A percentile compares a stretch with the other conserved stretches of the same genome.
phyloP scores from a whole-genome alignment of 345 rosid species.

The Aurinia saxatilis region DNA sequence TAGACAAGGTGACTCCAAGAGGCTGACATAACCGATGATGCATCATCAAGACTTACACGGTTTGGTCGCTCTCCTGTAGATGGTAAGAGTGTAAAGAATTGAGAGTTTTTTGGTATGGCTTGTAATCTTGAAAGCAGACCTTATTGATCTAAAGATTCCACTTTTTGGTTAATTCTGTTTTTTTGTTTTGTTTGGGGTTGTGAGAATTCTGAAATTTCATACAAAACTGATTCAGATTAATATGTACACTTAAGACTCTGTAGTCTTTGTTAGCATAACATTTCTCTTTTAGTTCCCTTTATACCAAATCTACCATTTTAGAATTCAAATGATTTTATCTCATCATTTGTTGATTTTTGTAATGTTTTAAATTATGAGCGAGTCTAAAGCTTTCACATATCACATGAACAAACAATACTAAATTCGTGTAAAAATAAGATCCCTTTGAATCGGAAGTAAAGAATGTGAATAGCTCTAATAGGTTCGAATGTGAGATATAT shows the following conservation, averaged over 20 bases:
- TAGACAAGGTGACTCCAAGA: constrained; percentile 9
- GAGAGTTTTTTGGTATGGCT: constrained; percentile 11
- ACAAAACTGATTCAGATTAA: constrained; percentile 1
- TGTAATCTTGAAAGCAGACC: constrained; percentile 4
- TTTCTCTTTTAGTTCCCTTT: too few relatives aligned
- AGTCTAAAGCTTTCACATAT: too few relatives aligned
- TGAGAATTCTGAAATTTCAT: constrained; percentile 1
- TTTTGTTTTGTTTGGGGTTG: not conserved
- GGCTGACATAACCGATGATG: constrained; percentile 11
- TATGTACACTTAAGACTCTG: not conserved
- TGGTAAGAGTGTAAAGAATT: not conserved
- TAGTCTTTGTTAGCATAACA: too few relatives aligned
- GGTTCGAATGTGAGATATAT: too few relatives aligned
- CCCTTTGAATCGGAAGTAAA: too few relatives aligned
- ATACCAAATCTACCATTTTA: too few relatives aligned
- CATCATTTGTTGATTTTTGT: too few relatives aligned
- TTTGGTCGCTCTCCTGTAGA: not conserved
- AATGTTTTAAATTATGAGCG: too few relatives aligned
- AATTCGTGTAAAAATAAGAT: too few relatives aligned
- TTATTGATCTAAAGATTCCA: not conserved
- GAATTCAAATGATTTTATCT: too few relatives aligned
- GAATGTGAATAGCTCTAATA: too few relatives aligned
- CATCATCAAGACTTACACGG: constrained; percentile 2
- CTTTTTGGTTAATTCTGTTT: not conserved
- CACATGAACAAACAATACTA: too few relatives aligned